Base-by-base conservation (phyloP, 192 early-diverging fungal species). In the Martensiomyces pterosporus region DNA sequence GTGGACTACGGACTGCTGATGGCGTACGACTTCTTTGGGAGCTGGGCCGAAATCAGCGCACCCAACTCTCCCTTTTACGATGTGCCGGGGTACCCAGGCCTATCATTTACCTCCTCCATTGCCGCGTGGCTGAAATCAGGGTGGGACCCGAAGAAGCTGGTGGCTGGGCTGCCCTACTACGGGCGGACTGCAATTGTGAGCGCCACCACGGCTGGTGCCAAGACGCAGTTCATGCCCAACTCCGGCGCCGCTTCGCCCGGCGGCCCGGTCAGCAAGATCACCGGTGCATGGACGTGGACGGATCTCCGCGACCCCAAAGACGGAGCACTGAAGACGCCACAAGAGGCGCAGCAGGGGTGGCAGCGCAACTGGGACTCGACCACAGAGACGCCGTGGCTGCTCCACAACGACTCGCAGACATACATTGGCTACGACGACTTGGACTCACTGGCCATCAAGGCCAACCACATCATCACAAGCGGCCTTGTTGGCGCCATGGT, bases 371-470 rank as follows among this genome's bases (percentile, higher is more conserved):
- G 81, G 77, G 85, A 88, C 41, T 36, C 54, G 5, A 62, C 43
- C n/a, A 81, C 79, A 7, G 47, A 69, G 46, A 87, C 86, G 3
- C 87, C 89, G 2, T 88, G 86, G 85, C 35, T 91, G 12, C 82
- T 79, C 54, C 80, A 85, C 38, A 69, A 68, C 17, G 47, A 35
- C 2, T 84, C 75, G 13, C 75, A 60, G 26, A 68, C 69, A 7
- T 85, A 81, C 41, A 84, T 90, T 49, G 82, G 83, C 5, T 90
- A 87, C 51, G 84, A 87, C 47, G 83, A 90, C 47, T 44, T 72
- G 3, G 57, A 67, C 14, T 85, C 84, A 13, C 49, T 90, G 24
- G 50, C 55, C n/a, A 52, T 78, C 27, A 87, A 87, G 58, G 70
- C 79, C 0, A 57, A 79, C 43, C 62, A 74, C 39, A 57, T 74